Evolutionary conservation across 1,284 basidiomycete genomes (phyloP).

Genomic region (Ceratobasidium sp.): DNA sequence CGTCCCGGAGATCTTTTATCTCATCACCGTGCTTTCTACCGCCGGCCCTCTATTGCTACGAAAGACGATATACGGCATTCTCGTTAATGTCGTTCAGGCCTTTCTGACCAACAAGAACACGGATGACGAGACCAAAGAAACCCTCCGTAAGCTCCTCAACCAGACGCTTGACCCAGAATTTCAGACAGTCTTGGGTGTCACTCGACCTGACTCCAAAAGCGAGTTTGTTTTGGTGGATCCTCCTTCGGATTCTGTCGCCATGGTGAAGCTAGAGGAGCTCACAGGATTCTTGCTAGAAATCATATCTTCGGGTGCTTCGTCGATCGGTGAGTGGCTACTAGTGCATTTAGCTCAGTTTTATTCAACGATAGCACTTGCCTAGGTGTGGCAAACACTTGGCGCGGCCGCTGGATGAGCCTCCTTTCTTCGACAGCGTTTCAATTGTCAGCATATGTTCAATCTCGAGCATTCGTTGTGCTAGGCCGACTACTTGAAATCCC

Average conservation of each 20-base stretch:
- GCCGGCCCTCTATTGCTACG: conserved; percentile 79
- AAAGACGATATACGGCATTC: conserved; percentile 80
- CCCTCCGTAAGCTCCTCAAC: conserved; percentile 69
- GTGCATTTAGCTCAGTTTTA: background rate
- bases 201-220: conserved; percentile 66
- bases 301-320: conserved; percentile 72
- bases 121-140: conserved; percentile 64
- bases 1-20: conserved; percentile 82
- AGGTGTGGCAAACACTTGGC: conserved; percentile 92
- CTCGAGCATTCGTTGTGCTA: conserved; percentile 87
- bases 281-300: conserved; percentile 72
- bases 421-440: conserved; percentile 95
- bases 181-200: conserved; percentile 79
- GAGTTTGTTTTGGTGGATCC: conserved; percentile 70
- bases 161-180: conserved; percentile 67
- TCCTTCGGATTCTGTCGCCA: conserved; percentile 66
- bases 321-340: conserved; percentile 65
- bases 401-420: conserved; percentile 91
- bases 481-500: conserved; percentile 70
- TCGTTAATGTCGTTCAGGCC: conserved; percentile 83
- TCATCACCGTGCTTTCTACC: conserved; percentile 77
- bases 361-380: conserved; percentile 7
- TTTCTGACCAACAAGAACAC: conserved; percentile 70
- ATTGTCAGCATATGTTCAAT: conserved; percentile 88
- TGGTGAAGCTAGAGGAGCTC: conserved; percentile 75